These are phyloP conservation scores for Elongisporangium anandrum DNA, from an alignment of 352 stramenopile species.

Conservation along the genomic window DNA sequence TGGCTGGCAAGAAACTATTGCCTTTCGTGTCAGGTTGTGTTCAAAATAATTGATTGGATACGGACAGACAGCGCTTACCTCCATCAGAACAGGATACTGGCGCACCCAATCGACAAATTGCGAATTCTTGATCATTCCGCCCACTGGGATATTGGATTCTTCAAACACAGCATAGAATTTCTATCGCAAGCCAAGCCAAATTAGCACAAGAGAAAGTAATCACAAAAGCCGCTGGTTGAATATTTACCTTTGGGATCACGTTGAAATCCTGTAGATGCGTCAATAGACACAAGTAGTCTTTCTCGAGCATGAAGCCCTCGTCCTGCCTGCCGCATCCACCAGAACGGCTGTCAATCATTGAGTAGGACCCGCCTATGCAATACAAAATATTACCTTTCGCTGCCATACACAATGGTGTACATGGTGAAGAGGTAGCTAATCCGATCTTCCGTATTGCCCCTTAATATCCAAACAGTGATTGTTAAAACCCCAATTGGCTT, in stretches of 20 bases:
- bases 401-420: slow-evolving; percentile 67
- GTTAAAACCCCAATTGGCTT: background rate
- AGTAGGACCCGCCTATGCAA: slow-evolving; percentile 1
- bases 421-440: slow-evolving; percentile 86
- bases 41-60: background rate
- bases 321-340: slow-evolving; percentile 10
- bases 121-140: slow-evolving; percentile 46
- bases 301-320: slow-evolving; percentile 61
- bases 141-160: slow-evolving; percentile 54
- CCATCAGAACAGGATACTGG: slow-evolving; percentile 59
- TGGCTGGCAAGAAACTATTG: slow-evolving; percentile 42
- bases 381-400: background rate
- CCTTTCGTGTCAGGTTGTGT: slow-evolving; percentile 1
- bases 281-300: slow-evolving; percentile 66
- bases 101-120: slow-evolving; percentile 75
- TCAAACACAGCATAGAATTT: slow-evolving; percentile 75
- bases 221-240: too few species aligned
- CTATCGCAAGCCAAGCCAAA: slow-evolving; percentile 5
- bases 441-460: slow-evolving; percentile 83
- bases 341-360: background rate
- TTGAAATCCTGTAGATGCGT: slow-evolving; percentile 64
- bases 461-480: slow-evolving; percentile 5
- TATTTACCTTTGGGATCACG: slow-evolving; percentile 49
- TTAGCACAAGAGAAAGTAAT: too few species aligned
- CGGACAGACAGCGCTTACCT: slow-evolving; percentile 25